Evolutionary conservation across 768 basidiomycete genomes (phyloP).

Genomic region (Porphyrellus cyaneotinctus): DNA sequence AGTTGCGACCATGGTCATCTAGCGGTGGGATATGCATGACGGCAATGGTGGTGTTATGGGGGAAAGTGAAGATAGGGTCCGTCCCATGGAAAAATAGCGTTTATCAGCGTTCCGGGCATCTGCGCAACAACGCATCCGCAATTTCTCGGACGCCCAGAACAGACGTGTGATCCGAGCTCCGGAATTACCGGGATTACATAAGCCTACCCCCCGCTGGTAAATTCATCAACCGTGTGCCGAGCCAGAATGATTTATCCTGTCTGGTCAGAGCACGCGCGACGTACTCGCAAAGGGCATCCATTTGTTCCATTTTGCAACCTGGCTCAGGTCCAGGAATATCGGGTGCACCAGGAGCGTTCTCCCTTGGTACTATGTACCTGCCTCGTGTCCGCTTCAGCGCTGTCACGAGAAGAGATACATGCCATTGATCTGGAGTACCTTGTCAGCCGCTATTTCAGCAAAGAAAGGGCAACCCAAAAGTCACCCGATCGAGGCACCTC

Average conservation of each 20-base stretch:
- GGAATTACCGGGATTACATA: slow-evolving; percentile 27
- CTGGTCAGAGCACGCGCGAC: not conserved
- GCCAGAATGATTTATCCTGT: slow-evolving; percentile 6
- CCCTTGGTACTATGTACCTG: not conserved
- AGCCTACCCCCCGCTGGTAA: slow-evolving; percentile 2
- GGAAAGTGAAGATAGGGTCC: not conserved
- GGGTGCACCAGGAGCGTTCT: not conserved
- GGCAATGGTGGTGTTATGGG: slow-evolving; percentile 2
- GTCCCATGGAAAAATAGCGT: slow-evolving; percentile 23
- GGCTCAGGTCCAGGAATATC: not conserved
- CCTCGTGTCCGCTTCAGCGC: slow-evolving; percentile 2
- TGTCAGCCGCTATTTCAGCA: slow-evolving; percentile 13
- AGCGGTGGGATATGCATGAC: slow-evolving; percentile 24
- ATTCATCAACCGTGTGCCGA: slow-evolving; percentile 5
- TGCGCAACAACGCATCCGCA: slow-evolving; percentile 9
- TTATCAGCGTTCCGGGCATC: slow-evolving; percentile 29
- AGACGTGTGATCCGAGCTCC: slow-evolving; percentile 29
- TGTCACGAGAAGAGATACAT: slow-evolving; percentile 13
- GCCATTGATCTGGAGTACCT: slow-evolving; percentile 3
- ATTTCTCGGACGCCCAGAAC: slow-evolving; percentile 14
- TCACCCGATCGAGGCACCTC: slow-evolving; percentile 10
- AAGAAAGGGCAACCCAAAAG: slow-evolving; percentile 1
- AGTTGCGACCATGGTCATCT: slow-evolving; percentile 19
- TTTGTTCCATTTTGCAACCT: not conserved
- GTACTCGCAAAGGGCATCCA: not conserved